Conservation (phyloP, 768 basidiomycete species). For the Exsudoporus frostii region DNA sequence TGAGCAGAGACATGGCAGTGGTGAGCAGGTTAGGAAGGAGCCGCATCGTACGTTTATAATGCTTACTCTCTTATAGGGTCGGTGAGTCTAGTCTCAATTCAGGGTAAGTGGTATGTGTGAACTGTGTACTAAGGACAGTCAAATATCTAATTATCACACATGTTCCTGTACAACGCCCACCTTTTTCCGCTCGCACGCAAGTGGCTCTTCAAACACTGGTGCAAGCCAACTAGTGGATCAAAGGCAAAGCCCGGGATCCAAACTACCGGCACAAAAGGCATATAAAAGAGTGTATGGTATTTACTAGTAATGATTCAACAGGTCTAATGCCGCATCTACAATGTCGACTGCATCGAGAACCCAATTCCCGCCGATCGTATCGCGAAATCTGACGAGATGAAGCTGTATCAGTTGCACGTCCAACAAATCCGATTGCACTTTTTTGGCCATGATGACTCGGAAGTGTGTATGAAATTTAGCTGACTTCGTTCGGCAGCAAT, state of each 20-base stretch:
- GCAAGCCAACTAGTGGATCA: too few species aligned
- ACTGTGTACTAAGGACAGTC: too few species aligned
- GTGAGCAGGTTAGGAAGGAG: not conserved
- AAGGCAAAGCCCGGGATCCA: too few species aligned
- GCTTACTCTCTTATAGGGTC: not conserved
- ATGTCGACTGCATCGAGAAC: slow-evolving; percentile 9
- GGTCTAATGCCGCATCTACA: not conserved
- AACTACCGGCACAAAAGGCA: too few species aligned
- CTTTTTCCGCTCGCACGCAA: too few species aligned
- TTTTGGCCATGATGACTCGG: slow-evolving; percentile 1
- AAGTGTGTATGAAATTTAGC: too few species aligned
- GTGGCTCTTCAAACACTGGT: too few species aligned
- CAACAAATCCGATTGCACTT: not conserved
- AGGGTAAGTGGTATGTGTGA: too few species aligned
- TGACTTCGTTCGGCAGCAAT: not conserved
- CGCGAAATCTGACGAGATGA: slow-evolving; percentile 4
- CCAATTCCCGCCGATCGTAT: not conserved
- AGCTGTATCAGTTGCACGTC: slow-evolving; percentile 11
- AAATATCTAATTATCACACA: too few species aligned
- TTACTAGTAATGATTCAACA: not conserved
- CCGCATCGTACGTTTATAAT: not conserved
- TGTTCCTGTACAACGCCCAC: too few species aligned
- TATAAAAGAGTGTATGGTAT: too few species aligned
- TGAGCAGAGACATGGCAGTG: slow-evolving; percentile 5
- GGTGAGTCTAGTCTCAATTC: not conserved